Percentiles rank a stretch among this genome's conserved stretches.
These are phyloP conservation scores for Xerocomus cyaneibrunnescens DNA, from an alignment of 1,284 basidiomycete genomes.

Conservation along the genomic window DNA sequence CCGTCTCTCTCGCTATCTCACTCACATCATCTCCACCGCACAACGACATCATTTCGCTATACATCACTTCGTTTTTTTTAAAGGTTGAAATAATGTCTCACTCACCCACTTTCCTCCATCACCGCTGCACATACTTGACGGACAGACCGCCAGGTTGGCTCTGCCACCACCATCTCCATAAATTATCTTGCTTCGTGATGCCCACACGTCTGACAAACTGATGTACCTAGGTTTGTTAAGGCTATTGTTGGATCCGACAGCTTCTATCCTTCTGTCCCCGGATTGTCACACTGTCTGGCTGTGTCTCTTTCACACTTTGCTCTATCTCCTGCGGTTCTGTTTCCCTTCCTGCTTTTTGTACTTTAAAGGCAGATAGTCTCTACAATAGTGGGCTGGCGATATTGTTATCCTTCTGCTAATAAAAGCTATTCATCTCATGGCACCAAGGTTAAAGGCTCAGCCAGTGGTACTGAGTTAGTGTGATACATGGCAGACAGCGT, in stretches of 20 bases:
- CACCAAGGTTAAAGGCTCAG: constrained; percentile 5
- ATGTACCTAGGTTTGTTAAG: constrained; percentile 9
- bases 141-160: constrained; percentile 21
- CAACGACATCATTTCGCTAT: constrained; percentile 33
- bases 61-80: constrained; percentile 19
- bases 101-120: constrained; percentile 10
- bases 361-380: constrained; percentile 42
- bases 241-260: constrained; percentile 20
- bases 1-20: constrained; percentile 27
- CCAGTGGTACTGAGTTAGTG: neutral
- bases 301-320: constrained; percentile 20
- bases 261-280: constrained; percentile 21
- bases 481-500: constrained; percentile 8
- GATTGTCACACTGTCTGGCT: constrained; percentile 27
- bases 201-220: constrained; percentile 11
- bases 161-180: constrained; percentile 14
- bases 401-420: constrained; percentile 53
- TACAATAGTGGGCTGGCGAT: constrained; percentile 52
- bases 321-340: constrained; percentile 24
- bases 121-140: constrained; percentile 22
- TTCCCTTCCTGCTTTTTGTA: constrained; percentile 33
- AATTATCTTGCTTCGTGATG: constrained; percentile 16
- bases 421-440: constrained; percentile 30
- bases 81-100: constrained; percentile 15
- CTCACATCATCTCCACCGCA: constrained; percentile 28